A percentile compares a stretch with the other conserved stretches of the same genome.
These are phyloP conservation scores for Silybum marianum DNA, from an alignment of 129 eudicot species.

Conservation along the genomic window DNA sequence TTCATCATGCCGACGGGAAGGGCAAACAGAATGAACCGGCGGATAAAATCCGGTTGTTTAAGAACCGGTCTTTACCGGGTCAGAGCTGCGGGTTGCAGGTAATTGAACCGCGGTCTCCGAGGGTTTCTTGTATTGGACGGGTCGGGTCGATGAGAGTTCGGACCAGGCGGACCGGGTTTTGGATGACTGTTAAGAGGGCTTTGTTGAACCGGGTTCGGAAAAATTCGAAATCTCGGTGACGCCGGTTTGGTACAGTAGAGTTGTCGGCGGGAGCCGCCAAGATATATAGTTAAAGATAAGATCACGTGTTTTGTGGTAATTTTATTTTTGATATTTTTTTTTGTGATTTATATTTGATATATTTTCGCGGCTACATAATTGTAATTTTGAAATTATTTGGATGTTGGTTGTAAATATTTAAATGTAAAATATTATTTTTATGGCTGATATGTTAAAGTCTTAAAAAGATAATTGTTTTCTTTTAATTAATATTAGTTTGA, in stretches of 20 bases:
- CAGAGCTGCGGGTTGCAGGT: slow-evolving; percentile 26
- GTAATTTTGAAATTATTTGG: slow-evolving; percentile 5
- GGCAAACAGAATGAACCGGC: slow-evolving; percentile 12
- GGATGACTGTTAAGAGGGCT: slow-evolving; percentile 35
- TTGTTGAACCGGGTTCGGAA: slow-evolving; percentile 36
- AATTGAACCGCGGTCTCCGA: slow-evolving; percentile 54
- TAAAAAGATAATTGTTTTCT: no score
- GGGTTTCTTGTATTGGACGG: slow-evolving; percentile 62
- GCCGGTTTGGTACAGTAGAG: slow-evolving; percentile 3
- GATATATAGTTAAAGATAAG: slow-evolving; percentile 18
- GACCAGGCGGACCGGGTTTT: slow-evolving; percentile 42
- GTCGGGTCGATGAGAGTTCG: slow-evolving; percentile 42
- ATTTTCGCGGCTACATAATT: not conserved
- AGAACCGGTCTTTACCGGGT: slow-evolving; percentile 54
- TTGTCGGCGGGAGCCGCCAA: slow-evolving; percentile 22
- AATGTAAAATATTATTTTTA: not conserved
- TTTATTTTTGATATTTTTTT: not conserved
- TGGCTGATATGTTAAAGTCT: not conserved
- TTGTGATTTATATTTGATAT: slow-evolving; percentile 17
- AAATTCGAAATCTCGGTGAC: not conserved
- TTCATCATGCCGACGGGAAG: slow-evolving; percentile 15
- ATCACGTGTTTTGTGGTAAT: slow-evolving; percentile 10
- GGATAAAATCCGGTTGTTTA: slow-evolving; percentile 28
- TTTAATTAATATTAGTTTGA: no score
- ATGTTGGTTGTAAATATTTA: not conserved